Evolutionary conservation across 169 alveolate genomes (phyloP).

Genomic region (Eimeria maxima): DNA sequence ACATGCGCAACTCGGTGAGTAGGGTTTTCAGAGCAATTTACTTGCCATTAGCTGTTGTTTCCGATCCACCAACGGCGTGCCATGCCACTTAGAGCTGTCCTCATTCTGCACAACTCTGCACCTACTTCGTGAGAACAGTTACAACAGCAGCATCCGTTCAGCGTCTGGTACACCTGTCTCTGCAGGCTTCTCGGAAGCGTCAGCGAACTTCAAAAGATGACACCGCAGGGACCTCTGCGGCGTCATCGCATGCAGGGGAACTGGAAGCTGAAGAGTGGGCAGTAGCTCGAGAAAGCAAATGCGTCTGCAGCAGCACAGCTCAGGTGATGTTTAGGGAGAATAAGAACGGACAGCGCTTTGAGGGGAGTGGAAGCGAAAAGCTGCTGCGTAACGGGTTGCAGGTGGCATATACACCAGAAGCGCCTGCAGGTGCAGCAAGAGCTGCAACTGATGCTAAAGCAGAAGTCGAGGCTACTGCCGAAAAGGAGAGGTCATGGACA

Average conservation of each 20-base stretch:
- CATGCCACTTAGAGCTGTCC: not conserved
- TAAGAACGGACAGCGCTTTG: not conserved
- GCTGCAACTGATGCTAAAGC: constrained; percentile 6
- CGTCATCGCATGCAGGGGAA: not conserved
- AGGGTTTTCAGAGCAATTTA: not conserved
- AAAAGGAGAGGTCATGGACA: not conserved
- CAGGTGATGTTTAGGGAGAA: not conserved
- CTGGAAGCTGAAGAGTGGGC: not conserved
- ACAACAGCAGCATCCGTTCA: not conserved
- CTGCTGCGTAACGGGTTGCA: not conserved
- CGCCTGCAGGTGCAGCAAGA: not conserved
- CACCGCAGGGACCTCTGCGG: not conserved
- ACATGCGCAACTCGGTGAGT: not conserved
- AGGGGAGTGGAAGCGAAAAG: not conserved
- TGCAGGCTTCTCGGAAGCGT: constrained; percentile 29
- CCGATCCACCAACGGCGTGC: not conserved
- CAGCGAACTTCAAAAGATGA: constrained; percentile 20
- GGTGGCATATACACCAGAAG: not conserved
- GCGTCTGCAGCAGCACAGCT: not conserved
- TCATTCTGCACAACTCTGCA: not conserved
- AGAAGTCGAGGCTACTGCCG: not conserved
- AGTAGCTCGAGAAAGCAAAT: not conserved
- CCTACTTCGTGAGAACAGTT: not conserved
- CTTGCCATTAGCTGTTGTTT: not conserved
- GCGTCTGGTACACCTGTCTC: not conserved